Percentiles rank a stretch among this genome's conserved stretches.
Conservation (phyloP, 2,329 filamentous ascomycete genomes). For the Trichoderma koningiopsis region DNA sequence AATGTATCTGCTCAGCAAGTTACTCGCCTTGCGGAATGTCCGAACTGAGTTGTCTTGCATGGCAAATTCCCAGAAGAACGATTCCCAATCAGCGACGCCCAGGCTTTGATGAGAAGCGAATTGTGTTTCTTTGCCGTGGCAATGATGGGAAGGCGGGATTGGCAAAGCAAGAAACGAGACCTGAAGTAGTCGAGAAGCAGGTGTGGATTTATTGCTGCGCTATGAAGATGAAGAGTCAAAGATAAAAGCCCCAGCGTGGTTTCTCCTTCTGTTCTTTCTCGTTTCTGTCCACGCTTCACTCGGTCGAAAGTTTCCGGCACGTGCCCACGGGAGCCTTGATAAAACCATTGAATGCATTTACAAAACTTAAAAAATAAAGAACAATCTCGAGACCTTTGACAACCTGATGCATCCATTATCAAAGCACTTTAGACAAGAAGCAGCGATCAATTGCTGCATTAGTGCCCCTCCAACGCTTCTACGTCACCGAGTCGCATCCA, state of each 20-base stretch:
- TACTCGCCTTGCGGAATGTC: not conserved
- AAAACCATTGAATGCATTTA: not conserved
- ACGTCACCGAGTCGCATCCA: not conserved
- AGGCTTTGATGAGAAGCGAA: not conserved
- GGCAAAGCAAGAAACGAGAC: no score
- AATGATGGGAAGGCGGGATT: not conserved
- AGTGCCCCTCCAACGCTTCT: not conserved
- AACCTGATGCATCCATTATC: not conserved
- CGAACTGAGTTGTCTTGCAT: not conserved
- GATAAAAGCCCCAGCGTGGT: no score
- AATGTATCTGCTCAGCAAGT: not conserved
- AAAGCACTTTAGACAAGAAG: not conserved
- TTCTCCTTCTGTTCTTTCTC: not conserved
- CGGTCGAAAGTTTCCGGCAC: no score
- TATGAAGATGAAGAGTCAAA: not conserved
- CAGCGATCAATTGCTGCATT: not conserved
- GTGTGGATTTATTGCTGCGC: not conserved
- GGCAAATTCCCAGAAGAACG: not conserved
- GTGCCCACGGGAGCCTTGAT: not conserved
- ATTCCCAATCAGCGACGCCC: not conserved
- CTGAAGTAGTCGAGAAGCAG: no score
- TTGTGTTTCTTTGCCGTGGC: not conserved
- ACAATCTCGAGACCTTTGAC: no score
- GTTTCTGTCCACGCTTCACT: not conserved
- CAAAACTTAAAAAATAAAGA: no score